Conservation (phyloP, 805 yeast species). For the Gaillardinia entomophila region DNA sequence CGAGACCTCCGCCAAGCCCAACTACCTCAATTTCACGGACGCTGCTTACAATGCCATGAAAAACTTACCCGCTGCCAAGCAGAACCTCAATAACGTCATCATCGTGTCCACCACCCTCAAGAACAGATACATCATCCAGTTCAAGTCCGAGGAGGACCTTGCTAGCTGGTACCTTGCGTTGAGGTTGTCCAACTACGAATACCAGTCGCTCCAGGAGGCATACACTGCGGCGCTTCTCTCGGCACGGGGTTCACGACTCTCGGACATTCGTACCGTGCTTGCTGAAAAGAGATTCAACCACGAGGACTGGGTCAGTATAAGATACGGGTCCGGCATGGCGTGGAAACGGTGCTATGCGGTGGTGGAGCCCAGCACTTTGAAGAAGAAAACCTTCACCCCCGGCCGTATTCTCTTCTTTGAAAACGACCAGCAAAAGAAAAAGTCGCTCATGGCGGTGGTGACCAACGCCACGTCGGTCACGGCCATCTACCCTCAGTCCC, state of each 20-base stretch:
- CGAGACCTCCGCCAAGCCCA: conserved; percentile 66
- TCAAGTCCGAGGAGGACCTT: conserved; percentile 57
- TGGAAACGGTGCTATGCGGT: conserved; percentile 95
- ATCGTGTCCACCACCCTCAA: conserved; percentile 91
- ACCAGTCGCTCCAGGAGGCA: conserved; percentile 82
- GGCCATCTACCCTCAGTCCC: conserved; percentile 90
- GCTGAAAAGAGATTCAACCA: conserved; percentile 81
- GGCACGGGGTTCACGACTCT: conserved; percentile 82
- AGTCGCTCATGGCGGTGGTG: conserved; percentile 73
- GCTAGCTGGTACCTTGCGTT: conserved; percentile 80
- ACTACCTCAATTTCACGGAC: conserved; percentile 86
- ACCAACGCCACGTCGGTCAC: conserved; percentile 64
- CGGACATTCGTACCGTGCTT: conserved; percentile 80
- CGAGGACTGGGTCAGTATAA: conserved; percentile 91
- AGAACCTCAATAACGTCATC: conserved; percentile 66
- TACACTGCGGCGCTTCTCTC: conserved; percentile 92
- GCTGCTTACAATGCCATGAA: conserved; percentile 74
- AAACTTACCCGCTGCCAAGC: conserved; percentile 57
- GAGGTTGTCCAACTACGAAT: conserved; percentile 75
- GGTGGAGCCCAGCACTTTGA: conserved; percentile 61
- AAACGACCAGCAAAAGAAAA: conserved; percentile 68
- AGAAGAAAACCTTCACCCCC: conserved; percentile 39
- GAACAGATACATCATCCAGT: conserved; percentile 80
- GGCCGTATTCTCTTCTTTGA: conserved; percentile 82
- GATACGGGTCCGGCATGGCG: conserved; percentile 97